Base-by-base conservation (phyloP, 139 green algal genomes). In the Diplosphaera chodatii region DNA sequence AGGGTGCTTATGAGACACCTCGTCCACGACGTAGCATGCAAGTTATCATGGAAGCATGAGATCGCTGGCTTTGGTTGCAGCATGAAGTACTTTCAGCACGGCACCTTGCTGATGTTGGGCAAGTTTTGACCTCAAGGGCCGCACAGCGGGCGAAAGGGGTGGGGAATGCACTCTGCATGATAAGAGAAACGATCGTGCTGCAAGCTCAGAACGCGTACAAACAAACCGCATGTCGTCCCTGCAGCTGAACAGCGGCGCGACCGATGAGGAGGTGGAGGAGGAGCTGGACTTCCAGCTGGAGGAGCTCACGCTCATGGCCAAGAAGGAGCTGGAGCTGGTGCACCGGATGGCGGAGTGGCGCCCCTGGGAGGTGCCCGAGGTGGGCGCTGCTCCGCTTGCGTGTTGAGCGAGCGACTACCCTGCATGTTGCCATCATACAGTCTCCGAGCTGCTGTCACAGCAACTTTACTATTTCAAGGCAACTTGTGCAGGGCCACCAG, bases 291-390 rank as follows among this genome's bases (percentile, higher is more conserved):
- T 73, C 28, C 83, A 88, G 69, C 65, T 88, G 56, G 83, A 88
- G 70, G 64, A 84, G 72, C 68, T 84, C 27, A 85, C 84, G 40
- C 72, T 77, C 72, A 40, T 79, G 65, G 74, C 72, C 62, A 31
- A 77, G 48, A 75, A 87, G 28, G 83, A 88, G 71, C 78, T 88
- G 66, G 32, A 28, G 16, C 66, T 88, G 28, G 82, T 88, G 16
- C 13, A 59, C 48, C 48, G 48, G 13, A 59, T 59, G 48, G 48
- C 48, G 23, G 32, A 59, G 22, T 40, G 48, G 66, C 29, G 66
- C 4, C 73, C 73, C n/a, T 62, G 27, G 29, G 63, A 66, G 29
- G 68, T 55, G 25, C 29, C 32, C 29, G 67, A 69, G 32, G 67
- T 70, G 1, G 64, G 4, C 72, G 70, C 40, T 69, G 66, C 73